phyloP scores from a whole-genome alignment of 164 flowering plant species.

The Piper betle region DNA sequence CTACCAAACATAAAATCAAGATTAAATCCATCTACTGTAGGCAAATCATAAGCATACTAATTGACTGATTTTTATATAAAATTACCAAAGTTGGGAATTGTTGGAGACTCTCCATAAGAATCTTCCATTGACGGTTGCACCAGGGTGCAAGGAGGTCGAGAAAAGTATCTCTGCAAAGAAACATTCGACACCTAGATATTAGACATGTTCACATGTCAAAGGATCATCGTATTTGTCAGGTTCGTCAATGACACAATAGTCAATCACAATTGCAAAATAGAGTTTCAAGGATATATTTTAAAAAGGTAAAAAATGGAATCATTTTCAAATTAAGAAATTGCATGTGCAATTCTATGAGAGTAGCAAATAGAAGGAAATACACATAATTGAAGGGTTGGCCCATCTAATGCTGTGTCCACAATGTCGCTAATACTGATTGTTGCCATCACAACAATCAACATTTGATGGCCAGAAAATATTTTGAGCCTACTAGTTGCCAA shows the following conservation, averaged over 20 bases:
- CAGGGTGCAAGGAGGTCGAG: slow-evolving; percentile 85
- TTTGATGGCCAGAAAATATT: too few species aligned
- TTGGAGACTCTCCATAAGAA: slow-evolving; percentile 20
- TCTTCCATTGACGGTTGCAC: slow-evolving; percentile 82
- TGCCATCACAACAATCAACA: background rate
- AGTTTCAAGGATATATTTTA: too few species aligned
- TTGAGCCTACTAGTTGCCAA: background rate
- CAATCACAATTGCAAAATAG: too few species aligned
- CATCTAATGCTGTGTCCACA: background rate
- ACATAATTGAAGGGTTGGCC: background rate
- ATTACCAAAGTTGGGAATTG: slow-evolving; percentile 73
- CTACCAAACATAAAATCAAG: slow-evolving; percentile 15
- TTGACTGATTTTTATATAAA: background rate
- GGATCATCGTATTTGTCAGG: too few species aligned
- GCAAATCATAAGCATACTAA: background rate
- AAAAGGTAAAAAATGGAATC: too few species aligned
- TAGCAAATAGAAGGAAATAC: background rate
- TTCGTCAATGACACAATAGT: too few species aligned
- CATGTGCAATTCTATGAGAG: too few species aligned
- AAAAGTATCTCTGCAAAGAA: slow-evolving; percentile 72
- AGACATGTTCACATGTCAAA: too few species aligned
- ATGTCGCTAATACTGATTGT: background rate
- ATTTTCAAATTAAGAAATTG: too few species aligned
- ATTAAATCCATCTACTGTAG: background rate
- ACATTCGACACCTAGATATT: too few species aligned